Evolutionary conservation across 768 basidiomycete species (phyloP).

Genomic region (Lactarius hengduanensis): DNA sequence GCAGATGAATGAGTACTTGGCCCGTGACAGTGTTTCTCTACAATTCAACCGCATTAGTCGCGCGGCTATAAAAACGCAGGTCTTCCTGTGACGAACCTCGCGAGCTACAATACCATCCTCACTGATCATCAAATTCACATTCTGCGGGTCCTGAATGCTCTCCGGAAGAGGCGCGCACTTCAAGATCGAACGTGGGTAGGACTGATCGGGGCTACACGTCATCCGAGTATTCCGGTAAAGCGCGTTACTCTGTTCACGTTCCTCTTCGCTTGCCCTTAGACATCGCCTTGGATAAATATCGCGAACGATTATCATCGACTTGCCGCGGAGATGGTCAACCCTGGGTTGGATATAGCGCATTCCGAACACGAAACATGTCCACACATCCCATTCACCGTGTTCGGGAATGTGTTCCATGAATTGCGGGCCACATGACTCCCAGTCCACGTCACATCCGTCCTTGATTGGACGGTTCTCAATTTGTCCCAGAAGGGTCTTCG

Average conservation of each 20-base stretch:
- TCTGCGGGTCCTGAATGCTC: not conserved
- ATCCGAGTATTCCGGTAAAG: not conserved
- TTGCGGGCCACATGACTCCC: conserved; percentile 19
- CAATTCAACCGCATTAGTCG: conserved; percentile 16
- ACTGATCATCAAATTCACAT: conserved; percentile 23
- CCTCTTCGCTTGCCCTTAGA: conserved; percentile 19
- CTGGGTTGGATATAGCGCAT: conserved; percentile 22
- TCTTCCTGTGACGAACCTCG: conserved; percentile 22
- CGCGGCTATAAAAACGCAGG: conserved; percentile 7
- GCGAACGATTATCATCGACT: conserved; percentile 16
- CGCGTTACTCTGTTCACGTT: conserved; percentile 14
- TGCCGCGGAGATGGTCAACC: not conserved
- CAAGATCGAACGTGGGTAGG: conserved; percentile 17
- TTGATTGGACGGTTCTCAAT: not conserved
- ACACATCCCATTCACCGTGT: conserved; percentile 14
- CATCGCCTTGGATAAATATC: conserved; percentile 24
- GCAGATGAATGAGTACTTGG: conserved; percentile 3
- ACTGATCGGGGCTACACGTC: not conserved
- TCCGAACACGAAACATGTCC: conserved; percentile 26
- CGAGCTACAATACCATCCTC: conserved; percentile 24
- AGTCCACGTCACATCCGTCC: conserved; percentile 8
- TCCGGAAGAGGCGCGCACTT: conserved; percentile 18
- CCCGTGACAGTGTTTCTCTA: not conserved
- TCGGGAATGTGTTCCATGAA: not conserved
- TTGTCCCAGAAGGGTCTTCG: conserved; percentile 14